phyloP scores from a whole-genome alignment of 306 rosid genomes.

The Dryas octopetala region DNA sequence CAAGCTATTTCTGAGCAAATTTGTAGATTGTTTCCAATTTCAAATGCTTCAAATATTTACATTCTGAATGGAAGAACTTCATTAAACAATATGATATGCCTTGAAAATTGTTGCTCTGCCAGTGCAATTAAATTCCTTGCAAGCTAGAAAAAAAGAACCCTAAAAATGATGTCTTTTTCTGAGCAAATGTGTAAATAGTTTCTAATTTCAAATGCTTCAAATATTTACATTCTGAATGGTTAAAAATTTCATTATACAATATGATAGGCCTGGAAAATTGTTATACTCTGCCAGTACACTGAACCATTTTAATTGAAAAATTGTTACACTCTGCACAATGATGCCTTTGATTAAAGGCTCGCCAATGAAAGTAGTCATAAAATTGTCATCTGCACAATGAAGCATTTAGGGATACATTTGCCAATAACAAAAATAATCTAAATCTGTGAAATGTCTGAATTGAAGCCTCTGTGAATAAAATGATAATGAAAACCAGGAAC shows the following conservation, averaged over 20 bases:
- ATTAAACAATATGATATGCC: conserved; percentile 3
- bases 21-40: conserved; percentile 44
- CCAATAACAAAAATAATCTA: neutral
- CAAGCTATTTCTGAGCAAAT: conserved; percentile 28
- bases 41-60: conserved; percentile 23
- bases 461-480: conserved; percentile 29
- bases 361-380: conserved; percentile 30
- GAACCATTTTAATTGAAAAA: conserved; percentile 23
- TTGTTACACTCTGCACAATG: conserved; percentile 18
- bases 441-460: conserved; percentile 3
- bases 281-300: conserved; percentile 5
- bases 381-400: conserved; percentile 51
- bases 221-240: neutral
- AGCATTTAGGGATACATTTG: conserved; percentile 5
- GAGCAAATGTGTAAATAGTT: conserved; percentile 38
- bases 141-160: no score
- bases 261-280: neutral
- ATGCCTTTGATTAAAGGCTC: conserved; percentile 31
- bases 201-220: conserved; percentile 30
- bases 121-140: neutral
- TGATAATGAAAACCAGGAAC: conserved; percentile 4
- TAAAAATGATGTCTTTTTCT: neutral
- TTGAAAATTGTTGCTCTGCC: conserved; percentile 6
- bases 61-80: conserved; percentile 12
- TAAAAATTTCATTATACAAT: neutral